Evolutionary conservation across 2,329 filamentous ascomycete genomes (phyloP).

Genomic region (Chaetomiaceae sp.): DNA sequence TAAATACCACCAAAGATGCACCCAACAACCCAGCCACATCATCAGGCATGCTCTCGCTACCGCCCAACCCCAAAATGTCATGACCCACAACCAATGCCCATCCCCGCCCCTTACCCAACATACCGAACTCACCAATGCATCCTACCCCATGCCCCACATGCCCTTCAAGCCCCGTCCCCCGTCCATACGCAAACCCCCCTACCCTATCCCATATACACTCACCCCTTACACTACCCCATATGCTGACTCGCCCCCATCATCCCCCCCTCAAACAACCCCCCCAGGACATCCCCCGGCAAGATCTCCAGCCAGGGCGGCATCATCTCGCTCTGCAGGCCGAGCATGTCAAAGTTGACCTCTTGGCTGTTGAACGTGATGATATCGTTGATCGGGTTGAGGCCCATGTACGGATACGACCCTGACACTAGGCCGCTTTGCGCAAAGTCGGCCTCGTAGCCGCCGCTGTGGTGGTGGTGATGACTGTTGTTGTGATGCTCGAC

Average conservation of each 20-base stretch:
- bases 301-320: slow-evolving; percentile 69
- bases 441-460: slow-evolving; percentile 25
- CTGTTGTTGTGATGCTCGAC: slow-evolving; percentile 6
- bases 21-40: too few species aligned
- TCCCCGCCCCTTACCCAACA: too few species aligned
- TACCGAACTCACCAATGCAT: too few species aligned
- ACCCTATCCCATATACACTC: too few species aligned
- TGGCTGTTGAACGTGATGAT: slow-evolving; percentile 69
- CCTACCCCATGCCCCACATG: too few species aligned
- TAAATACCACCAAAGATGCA: too few species aligned
- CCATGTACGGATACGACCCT: slow-evolving; percentile 29
- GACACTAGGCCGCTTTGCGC: slow-evolving; percentile 24
- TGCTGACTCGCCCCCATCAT: slow-evolving; percentile 12
- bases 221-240: too few species aligned
- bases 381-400: slow-evolving; percentile 32
- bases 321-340: slow-evolving; percentile 58
- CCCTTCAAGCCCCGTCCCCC: too few species aligned
- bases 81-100: too few species aligned
- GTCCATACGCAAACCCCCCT: too few species aligned
- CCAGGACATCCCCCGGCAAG: slow-evolving; percentile 59
- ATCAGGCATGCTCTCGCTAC: too few species aligned
- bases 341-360: slow-evolving; percentile 65
- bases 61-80: too few species aligned
- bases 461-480: slow-evolving; percentile 1
- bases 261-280: slow-evolving; percentile 43